Evolutionary conservation across 2,329 filamentous ascomycete genomes (phyloP).

Genomic region (Ophiostoma fasciatum): DNA sequence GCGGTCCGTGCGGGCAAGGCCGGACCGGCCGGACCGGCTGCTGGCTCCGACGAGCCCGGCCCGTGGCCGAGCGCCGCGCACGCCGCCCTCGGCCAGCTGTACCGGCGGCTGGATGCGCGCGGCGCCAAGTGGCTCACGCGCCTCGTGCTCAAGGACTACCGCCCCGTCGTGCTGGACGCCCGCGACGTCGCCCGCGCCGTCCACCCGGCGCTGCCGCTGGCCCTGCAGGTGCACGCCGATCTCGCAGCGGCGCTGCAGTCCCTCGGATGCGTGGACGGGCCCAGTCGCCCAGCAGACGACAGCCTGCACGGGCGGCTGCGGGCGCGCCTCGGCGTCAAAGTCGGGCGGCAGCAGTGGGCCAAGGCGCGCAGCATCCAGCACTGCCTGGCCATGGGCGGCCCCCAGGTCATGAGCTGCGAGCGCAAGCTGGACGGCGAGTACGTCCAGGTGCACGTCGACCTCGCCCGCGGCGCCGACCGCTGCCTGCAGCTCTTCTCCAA

Average conservation of each 20-base stretch:
- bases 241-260: conserved; percentile 37
- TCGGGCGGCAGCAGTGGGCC: conserved; percentile 48
- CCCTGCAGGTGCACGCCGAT: conserved; percentile 56
- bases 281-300: too few relatives aligned
- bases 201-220: conserved; percentile 53
- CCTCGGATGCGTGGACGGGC: too few relatives aligned
- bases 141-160: conserved; percentile 61
- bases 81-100: conserved; percentile 38
- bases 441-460: conserved; percentile 72
- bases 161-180: conserved; percentile 49
- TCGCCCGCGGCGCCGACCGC: conserved; percentile 30
- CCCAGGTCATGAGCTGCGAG: conserved; percentile 53
- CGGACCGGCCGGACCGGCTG: not conserved
- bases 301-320: too few relatives aligned
- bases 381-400: conserved; percentile 48
- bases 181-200: conserved; percentile 40
- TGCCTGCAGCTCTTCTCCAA: conserved; percentile 79
- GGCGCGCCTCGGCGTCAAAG: conserved; percentile 46
- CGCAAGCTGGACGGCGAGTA: conserved; percentile 82
- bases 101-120: conserved; percentile 44
- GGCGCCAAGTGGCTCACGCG: conserved; percentile 83
- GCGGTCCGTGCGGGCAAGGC: conserved; percentile 28
- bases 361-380: conserved; percentile 61
- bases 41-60: not conserved
- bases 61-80: conserved; percentile 2